Conservation (phyloP, 2,329 filamentous ascomycete genomes). For the Fusarium liriodendri region DNA sequence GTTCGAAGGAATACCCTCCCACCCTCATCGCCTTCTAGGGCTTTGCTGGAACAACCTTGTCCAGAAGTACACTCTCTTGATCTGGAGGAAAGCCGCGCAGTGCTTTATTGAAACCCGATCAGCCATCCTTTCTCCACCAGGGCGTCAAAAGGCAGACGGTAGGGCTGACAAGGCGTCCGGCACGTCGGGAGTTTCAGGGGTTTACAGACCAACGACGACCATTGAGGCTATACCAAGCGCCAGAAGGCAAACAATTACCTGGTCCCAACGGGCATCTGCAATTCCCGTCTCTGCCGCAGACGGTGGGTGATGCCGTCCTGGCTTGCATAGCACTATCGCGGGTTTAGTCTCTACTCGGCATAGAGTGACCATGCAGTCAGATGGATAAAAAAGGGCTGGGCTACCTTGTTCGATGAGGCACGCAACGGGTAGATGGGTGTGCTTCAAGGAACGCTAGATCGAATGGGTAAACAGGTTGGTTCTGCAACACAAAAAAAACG, state of each 20-base stretch:
- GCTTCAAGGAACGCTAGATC: not conserved
- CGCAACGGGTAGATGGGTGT: conserved; percentile 13
- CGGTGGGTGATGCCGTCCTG: not conserved
- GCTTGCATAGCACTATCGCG: conserved; percentile 5
- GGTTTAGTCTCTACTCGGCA: conserved; percentile 2
- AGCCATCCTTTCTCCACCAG: not conserved
- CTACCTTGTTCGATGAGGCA: conserved; percentile 27
- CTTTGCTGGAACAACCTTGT: conserved; percentile 21
- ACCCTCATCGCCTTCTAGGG: conserved; percentile 30
- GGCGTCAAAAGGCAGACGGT: not conserved
- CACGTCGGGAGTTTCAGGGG: not conserved
- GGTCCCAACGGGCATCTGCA: not conserved
- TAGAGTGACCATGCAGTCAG: conserved; percentile 30
- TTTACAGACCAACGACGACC: not conserved
- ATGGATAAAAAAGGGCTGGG: conserved; percentile 15
- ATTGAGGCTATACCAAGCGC: not conserved
- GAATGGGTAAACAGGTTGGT: not conserved
- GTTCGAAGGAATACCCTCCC: conserved; percentile 21
- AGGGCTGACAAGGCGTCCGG: conserved; percentile 25
- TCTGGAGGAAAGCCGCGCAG: not conserved
- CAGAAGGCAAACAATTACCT: not conserved
- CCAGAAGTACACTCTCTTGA: not conserved
- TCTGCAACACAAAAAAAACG: not conserved
- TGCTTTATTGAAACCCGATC: not conserved
- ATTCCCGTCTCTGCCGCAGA: not conserved